Evolutionary conservation across 139 green algal genomes (phyloP).

Genomic region (Chlorella sp.): DNA sequence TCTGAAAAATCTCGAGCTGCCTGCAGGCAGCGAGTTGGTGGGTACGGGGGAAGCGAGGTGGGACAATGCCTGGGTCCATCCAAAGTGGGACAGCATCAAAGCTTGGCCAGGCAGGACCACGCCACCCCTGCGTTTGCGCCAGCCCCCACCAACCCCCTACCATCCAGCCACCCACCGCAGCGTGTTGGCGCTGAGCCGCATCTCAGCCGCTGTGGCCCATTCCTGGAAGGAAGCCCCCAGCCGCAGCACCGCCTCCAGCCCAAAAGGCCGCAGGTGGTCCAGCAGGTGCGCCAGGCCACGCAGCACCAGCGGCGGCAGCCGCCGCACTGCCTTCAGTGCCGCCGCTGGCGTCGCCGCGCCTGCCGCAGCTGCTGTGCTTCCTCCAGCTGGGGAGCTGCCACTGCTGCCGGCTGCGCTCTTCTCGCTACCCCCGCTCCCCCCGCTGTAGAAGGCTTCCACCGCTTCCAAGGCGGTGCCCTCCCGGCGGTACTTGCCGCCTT

Average conservation of each 20-base stretch:
- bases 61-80: no score
- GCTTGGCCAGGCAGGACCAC: no score
- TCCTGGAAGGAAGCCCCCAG: conserved; percentile 35
- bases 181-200: conserved; percentile 34
- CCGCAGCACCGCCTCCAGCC: conserved; percentile 71
- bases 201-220: neutral
- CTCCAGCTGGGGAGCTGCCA: no score
- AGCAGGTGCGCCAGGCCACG: conserved; percentile 66
- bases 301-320: conserved; percentile 66
- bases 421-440: neutral
- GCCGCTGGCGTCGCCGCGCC: neutral
- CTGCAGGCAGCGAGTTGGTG: neutral
- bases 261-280: conserved; percentile 75
- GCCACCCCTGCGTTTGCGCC: no score
- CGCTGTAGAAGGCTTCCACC: conserved; percentile 48
- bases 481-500: neutral
- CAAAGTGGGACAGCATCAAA: no score
- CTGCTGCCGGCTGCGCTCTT: neutral
- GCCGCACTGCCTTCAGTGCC: conserved; percentile 47
- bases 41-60: no score
- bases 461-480: neutral
- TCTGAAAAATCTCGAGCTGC: conserved; percentile 64
- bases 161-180: conserved; percentile 29
- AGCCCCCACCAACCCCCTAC: no score
- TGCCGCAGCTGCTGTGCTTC: neutral